Percentiles rank a stretch among this genome's conserved stretches.
Conservation (phyloP, 2,329 filamentous ascomycete genomes). For the Xylaria sp. region DNA sequence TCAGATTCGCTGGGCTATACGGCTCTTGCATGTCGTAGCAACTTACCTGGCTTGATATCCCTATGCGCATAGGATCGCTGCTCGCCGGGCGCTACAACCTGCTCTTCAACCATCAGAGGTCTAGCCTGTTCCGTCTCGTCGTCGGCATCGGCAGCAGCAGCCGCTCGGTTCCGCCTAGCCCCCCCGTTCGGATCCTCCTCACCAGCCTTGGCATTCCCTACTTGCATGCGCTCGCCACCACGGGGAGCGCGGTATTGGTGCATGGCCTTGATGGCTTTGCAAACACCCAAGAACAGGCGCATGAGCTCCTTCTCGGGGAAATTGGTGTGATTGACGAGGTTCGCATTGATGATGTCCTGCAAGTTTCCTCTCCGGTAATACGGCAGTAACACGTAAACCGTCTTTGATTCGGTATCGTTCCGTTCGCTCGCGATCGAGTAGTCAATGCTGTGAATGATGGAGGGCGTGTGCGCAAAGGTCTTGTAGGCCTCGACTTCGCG, state of each 20-base stretch:
- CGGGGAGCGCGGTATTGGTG: constrained; percentile 76
- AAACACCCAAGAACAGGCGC: constrained; percentile 90
- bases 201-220: constrained; percentile 51
- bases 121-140: constrained; percentile 78
- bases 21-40: not conserved
- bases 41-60: constrained; percentile 92
- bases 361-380: constrained; percentile 96
- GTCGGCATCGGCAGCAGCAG: constrained; percentile 62
- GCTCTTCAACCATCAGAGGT: constrained; percentile 82
- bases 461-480: constrained; percentile 80
- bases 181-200: constrained; percentile 50
- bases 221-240: constrained; percentile 57
- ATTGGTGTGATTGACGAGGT: constrained; percentile 89
- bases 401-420: constrained; percentile 75
- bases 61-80: constrained; percentile 87
- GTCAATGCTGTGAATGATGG: constrained; percentile 65
- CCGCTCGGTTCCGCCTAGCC: constrained; percentile 43
- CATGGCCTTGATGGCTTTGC: constrained; percentile 85
- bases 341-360: constrained; percentile 98
- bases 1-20: constrained; percentile 1
- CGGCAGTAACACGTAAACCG: constrained; percentile 93
- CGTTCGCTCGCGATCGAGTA: constrained; percentile 61
- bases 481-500: constrained; percentile 97
- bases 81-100: constrained; percentile 70
- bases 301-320: constrained; percentile 90